Conservation (phyloP, 1,139 yeast genomes). For the Pichia cactophila region DNA sequence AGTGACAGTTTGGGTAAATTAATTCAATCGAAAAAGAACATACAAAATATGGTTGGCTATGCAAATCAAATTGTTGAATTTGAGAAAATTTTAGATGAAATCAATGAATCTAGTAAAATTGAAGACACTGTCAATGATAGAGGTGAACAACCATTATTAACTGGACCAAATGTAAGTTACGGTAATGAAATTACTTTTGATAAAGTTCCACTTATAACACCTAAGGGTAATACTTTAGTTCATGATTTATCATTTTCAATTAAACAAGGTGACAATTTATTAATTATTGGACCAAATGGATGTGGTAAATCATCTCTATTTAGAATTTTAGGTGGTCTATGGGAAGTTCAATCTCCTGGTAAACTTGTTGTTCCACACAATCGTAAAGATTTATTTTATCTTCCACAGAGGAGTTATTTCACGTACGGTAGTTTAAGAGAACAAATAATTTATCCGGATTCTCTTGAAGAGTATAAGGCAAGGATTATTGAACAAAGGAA, state of each 20-base stretch:
- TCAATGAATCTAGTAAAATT: conserved; percentile 29
- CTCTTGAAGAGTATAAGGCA: conserved; percentile 48
- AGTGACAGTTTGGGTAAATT: conserved; percentile 85
- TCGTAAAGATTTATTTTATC: conserved; percentile 64
- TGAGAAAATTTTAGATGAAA: conserved; percentile 53
- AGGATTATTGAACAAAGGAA: conserved; percentile 24
- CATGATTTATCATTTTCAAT: conserved; percentile 61
- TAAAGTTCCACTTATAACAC: conserved; percentile 73
- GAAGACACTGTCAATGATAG: conserved; percentile 19
- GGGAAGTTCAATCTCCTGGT: conserved; percentile 70
- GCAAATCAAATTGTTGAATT: conserved; percentile 70
- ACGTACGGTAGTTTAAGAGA: conserved; percentile 72
- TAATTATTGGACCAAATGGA: conserved; percentile 93
- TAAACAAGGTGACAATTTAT: conserved; percentile 73
- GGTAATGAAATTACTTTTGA: conserved; percentile 64
- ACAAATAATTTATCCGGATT: conserved; percentile 82
- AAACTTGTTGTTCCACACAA: conserved; percentile 59
- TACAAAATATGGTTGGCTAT: conserved; percentile 81
- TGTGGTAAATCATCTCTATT: conserved; percentile 91
- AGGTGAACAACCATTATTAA: conserved; percentile 19
- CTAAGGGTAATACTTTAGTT: conserved; percentile 71
- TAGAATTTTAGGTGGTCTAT: conserved; percentile 83
- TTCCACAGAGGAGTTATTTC: conserved; percentile 89
- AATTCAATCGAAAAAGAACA: conserved; percentile 75
- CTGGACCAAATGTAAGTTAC: conserved; percentile 30